These are phyloP conservation scores for Daldinia vernicosa DNA, from an alignment of 495 filamentous ascomycete species.

Conservation along the genomic window DNA sequence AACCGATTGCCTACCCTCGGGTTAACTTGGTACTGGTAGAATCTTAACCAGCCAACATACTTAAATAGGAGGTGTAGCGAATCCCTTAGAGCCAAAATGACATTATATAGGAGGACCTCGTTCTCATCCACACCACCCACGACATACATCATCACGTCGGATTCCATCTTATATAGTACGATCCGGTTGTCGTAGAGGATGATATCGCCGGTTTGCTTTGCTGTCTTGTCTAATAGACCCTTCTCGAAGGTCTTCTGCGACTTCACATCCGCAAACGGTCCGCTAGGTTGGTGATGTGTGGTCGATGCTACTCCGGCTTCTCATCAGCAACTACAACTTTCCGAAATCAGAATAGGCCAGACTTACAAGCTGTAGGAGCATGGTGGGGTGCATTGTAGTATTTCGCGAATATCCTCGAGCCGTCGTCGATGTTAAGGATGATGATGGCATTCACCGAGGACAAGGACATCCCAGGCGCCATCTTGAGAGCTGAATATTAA, in stretches of 20 bases:
- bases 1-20: slow-evolving; percentile 75
- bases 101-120: slow-evolving; percentile 94
- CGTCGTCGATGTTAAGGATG: slow-evolving; percentile 87
- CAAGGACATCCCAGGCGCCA: slow-evolving; percentile 74
- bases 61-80: slow-evolving; percentile 91
- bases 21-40: slow-evolving; percentile 1
- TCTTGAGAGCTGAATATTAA: slow-evolving; percentile 39
- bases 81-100: slow-evolving; percentile 87
- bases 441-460: slow-evolving; percentile 94
- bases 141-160: slow-evolving; percentile 96
- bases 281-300: slow-evolving; percentile 49
- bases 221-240: slow-evolving; percentile 93
- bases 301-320: slow-evolving; percentile 29
- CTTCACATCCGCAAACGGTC: slow-evolving; percentile 89
- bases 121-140: slow-evolving; percentile 94
- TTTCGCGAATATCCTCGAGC: slow-evolving; percentile 89
- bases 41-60: slow-evolving; percentile 57
- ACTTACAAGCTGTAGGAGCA: slow-evolving; percentile 59
- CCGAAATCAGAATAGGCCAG: slow-evolving; percentile 1
- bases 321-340: slow-evolving; percentile 11
- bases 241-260: slow-evolving; percentile 97
- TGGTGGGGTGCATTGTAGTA: slow-evolving; percentile 93
- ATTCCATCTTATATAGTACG: slow-evolving; percentile 97
- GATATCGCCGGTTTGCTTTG: slow-evolving; percentile 92
- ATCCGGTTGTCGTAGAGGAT: slow-evolving; percentile 95